Base-by-base conservation (phyloP, 164 flowering plant genomes). In the Tetrastigma voinierianum region DNA sequence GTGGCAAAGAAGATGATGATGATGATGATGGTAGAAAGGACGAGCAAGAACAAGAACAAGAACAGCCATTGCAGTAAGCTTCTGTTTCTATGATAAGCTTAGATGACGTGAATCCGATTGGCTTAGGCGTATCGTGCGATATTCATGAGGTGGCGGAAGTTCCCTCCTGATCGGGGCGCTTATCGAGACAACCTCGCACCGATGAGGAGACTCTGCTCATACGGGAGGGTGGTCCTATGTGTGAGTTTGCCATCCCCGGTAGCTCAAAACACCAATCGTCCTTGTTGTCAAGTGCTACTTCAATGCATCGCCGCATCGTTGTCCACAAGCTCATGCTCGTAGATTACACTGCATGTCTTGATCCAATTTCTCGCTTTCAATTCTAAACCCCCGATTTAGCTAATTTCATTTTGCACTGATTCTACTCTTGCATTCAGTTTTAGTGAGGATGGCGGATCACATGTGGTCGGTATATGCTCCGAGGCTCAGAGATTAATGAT, bases 251-350 rank as follows among this genome's bases (percentile, higher is more conserved):
- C 57, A 75, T 89, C 20, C 98, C 98, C 19, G 98, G 97, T 0
- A n/a, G 97, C 98, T 7, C 97, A 92, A 80, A 88, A 84, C 64
- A 89, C 96, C 46, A n/a, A 84, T 83, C 8, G 97, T 95, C 4
- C 91, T 95, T 16, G 97, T 95, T 1, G 90, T 92, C 20, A n/a
- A 97, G 97, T 7, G 96, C 96, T 67, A 95, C 98, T n/a, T n/a
- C 51, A 90, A 97, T 80, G 94, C 13, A 87, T 92, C 17, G 98
- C 2, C 84, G 96, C 13, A 80, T 95, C 16, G 83, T 95, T 16
- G 87, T 90, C 43, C 84, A 97, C 10, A 92, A 92, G 75, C 91
- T 95, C 76, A 90, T 87, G 97, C 87, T 91, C 46, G 76, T 97
- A 64, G 98, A 97, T 40, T 95, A 95, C 78, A 79, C 78, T 63